Base-by-base conservation (phyloP, 1,139 yeast species). In the Hansenula sp. region DNA sequence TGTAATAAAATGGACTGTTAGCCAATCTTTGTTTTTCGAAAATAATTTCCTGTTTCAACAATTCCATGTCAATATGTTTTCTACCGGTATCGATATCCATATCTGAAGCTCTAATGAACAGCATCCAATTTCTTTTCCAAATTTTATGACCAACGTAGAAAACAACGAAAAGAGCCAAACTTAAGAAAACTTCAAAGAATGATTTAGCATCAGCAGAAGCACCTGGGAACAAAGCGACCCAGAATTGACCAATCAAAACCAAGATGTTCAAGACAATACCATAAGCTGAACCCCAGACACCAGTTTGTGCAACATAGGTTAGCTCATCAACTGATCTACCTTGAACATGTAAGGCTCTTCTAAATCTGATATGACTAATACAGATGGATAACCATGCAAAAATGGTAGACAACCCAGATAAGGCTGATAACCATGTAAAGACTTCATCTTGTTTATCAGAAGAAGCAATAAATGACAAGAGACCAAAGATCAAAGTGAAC, bases 221-320 rank as follows among this genome's bases (percentile, higher is more conserved):
- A 37, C 77, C 60, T 49, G 92, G 92, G 72, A 71, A 82, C 39
- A 82, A 65, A 8, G 89, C 86, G 45, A 80, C 72, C 88, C 88
- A 83, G 61, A 78, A 77, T 46, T 77, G 77, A 14, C 81, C 82
- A 34, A 73, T 61, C 3, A 77, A 56, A 13, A 82, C 82, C 43
- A 79, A 55, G 31, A 69, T 46, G 52, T 73, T 68, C 46, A 77
- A 64, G 4, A 62, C 36, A 4, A 71, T 64, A 29, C 82, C 81
- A 50, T 68, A 75, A 47, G 63, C 59, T 0, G 82, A 75, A 12
- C 82, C 83, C 48, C 64, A 59, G 13, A 72, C 60, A 31, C 82
- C 82, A 7, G 77, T 66, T 57, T 74, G 80, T 4, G 83, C 70
- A 12, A 64, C 63, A 52, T 71, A 78, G 6, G 79, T 69, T 32